These are phyloP conservation scores for Aciculosporium take DNA, from an alignment of 2,329 filamentous ascomycete genomes.

Conservation along the genomic window DNA sequence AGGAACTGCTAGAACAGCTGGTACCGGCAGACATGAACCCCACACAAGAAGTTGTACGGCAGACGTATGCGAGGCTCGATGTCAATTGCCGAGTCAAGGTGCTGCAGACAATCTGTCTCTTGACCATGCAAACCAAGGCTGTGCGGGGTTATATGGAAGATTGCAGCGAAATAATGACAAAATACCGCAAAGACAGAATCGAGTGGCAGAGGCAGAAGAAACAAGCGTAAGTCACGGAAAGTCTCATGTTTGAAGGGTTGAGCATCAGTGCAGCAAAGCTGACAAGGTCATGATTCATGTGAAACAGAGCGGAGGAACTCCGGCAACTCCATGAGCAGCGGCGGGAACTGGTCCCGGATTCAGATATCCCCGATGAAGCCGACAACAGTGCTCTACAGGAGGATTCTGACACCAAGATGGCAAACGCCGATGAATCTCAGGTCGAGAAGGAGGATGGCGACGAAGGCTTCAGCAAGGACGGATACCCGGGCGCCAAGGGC, in stretches of 20 bases:
- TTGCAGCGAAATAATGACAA: slow-evolving; percentile 87
- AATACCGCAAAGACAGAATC: slow-evolving; percentile 89
- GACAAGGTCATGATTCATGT: not conserved
- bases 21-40: slow-evolving; percentile 65
- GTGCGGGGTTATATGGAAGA: slow-evolving; percentile 82
- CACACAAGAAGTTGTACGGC: slow-evolving; percentile 55
- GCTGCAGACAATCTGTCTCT: slow-evolving; percentile 72
- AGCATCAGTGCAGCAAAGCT: not conserved
- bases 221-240: slow-evolving; percentile 45
- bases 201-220: slow-evolving; percentile 72
- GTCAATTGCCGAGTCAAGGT: slow-evolving; percentile 70
- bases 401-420: slow-evolving; percentile 47
- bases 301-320: slow-evolving; percentile 51
- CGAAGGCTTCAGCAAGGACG: slow-evolving; percentile 59
- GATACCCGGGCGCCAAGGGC: slow-evolving; percentile 37
- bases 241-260: no score
- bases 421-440: slow-evolving; percentile 47
- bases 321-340: slow-evolving; percentile 57
- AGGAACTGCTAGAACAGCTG: slow-evolving; percentile 66
- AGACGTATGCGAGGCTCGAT: slow-evolving; percentile 62
- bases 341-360: slow-evolving; percentile 60
- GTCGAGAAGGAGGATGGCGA: slow-evolving; percentile 44
- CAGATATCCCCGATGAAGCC: slow-evolving; percentile 49
- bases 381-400: slow-evolving; percentile 29
- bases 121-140: slow-evolving; percentile 74